Evolutionary conservation across 163 green algal species (phyloP).

Genomic region (Chlorella variabilis): DNA sequence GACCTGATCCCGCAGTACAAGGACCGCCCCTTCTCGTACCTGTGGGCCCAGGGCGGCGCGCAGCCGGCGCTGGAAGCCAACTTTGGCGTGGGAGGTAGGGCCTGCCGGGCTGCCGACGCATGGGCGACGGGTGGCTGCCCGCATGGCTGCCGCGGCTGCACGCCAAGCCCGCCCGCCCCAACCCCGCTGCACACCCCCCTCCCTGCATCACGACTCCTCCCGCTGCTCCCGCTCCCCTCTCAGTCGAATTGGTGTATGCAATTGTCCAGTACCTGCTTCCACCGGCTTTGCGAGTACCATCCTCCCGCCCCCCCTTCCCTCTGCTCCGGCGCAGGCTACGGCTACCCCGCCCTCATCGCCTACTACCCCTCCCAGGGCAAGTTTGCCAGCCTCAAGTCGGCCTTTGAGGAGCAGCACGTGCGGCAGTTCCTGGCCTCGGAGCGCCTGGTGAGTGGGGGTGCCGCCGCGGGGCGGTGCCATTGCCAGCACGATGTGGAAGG

Average conservation of each 20-base stretch:
- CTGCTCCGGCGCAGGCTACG: slow-evolving; percentile 39
- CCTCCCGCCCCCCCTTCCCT: too few species aligned
- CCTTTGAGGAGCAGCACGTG: slow-evolving; percentile 63
- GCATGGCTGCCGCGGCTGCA: too few species aligned
- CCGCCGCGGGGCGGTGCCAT: not conserved
- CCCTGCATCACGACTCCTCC: too few species aligned
- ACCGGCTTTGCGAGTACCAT: too few species aligned
- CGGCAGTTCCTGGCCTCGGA: slow-evolving; percentile 58
- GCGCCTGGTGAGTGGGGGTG: slow-evolving; percentile 6
- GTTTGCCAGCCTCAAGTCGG: slow-evolving; percentile 61
- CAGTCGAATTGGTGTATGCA: too few species aligned
- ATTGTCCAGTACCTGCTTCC: too few species aligned
- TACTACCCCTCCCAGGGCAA: slow-evolving; percentile 79
- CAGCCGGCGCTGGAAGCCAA: slow-evolving; percentile 79
- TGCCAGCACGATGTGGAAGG: not conserved
- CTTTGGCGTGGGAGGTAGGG: slow-evolving; percentile 71
- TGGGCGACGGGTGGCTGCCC: too few species aligned
- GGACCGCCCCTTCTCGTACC: slow-evolving; percentile 76
- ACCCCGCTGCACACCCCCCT: too few species aligned
- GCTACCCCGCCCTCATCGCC: slow-evolving; percentile 85
- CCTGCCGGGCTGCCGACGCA: not conserved
- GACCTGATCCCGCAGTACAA: slow-evolving; percentile 77
- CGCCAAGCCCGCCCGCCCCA: too few species aligned
- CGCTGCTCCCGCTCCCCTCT: too few species aligned
- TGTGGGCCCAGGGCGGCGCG: slow-evolving; percentile 79